Evolutionary conservation across 2,329 filamentous ascomycete genomes (phyloP), one percentile per base, ranked within the genome.

Genomic region (Lachnellula subtilissima): DNA sequence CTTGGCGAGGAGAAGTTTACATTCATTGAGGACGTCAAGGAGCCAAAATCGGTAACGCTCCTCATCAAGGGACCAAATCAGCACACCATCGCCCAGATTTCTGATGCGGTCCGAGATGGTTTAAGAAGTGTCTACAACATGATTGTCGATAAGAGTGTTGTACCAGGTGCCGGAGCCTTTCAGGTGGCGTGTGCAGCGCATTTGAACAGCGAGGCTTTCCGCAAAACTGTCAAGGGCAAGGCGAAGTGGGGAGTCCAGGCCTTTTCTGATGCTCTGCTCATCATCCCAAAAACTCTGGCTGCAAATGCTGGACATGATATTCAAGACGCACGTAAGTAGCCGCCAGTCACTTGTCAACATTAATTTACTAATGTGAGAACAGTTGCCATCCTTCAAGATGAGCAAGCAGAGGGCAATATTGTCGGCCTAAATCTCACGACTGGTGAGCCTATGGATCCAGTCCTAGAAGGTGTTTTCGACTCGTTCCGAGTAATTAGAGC

Each of bases 1-100:
- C 81, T 99, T 9, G 94, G 94, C 60, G 94, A 99, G 79, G 94
- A 99, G 80, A 99, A 99, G 79, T 99, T 90, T 78, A 99, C 94
- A 5, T 99, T 99, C 71, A 82, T 99, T 59, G 94, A 99, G 75
- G 94, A 99, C 67, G 94, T 99, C 69, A 97, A 97, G 81, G 91
- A 97, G 60, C 90, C 94, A 60, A 99, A 99, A 79, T 97, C 93
- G 1, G 94, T 99, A 48, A 99, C 94, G 15, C 80, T 99, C 35
- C 81, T 99, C 68, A 97, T 99, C 80, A 99, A 97, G 80, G 94
- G 94, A 23, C 94, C 94, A 61, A 99, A 99, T 75, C 81, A 86
- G 69, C 94, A 99, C 78, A 97, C 93, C 59, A 99, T 99, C 68
- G 86, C 89, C 14, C 94, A 99, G 75, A 91, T 99, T 69, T 96